These are phyloP conservation scores for Metschnikowia santaceciliae DNA, from an alignment of 805 yeast genomes.

Conservation along the genomic window DNA sequence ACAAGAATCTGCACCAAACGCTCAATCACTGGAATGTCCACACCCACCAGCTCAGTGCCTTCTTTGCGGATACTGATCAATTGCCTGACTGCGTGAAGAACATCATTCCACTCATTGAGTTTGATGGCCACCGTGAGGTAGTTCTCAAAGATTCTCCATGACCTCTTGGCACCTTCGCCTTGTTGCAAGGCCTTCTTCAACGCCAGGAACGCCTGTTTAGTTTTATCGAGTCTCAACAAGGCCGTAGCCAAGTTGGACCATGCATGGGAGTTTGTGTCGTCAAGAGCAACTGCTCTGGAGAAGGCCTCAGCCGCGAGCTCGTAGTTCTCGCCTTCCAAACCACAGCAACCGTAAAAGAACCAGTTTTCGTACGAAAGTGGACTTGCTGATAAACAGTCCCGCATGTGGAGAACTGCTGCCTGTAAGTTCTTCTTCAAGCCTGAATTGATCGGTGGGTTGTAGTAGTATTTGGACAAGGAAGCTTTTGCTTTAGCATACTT, in stretches of 20 bases:
- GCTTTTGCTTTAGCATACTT: conserved; percentile 81
- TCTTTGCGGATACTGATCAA: conserved; percentile 55
- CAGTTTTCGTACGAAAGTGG: conserved; percentile 79
- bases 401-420: conserved; percentile 60
- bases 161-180: conserved; percentile 60
- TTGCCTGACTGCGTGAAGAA: conserved; percentile 65
- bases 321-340: conserved; percentile 66
- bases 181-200: conserved; percentile 70
- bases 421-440: conserved; percentile 50
- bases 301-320: conserved; percentile 87
- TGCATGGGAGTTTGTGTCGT: conserved; percentile 72
- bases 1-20: conserved; percentile 64
- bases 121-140: conserved; percentile 77
- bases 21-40: conserved; percentile 74
- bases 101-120: conserved; percentile 86
- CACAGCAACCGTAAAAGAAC: conserved; percentile 91
- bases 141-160: conserved; percentile 92
- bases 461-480: conserved; percentile 70
- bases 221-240: conserved; percentile 57
- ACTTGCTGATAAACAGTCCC: conserved; percentile 67
- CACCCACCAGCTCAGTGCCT: conserved; percentile 49
- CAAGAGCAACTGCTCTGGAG: conserved; percentile 82
- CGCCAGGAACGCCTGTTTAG: conserved; percentile 80
- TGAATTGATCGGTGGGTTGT: conserved; percentile 56
- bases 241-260: conserved; percentile 94